Evolutionary conservation across 1,284 basidiomycete genomes (phyloP), one percentile per base, ranked within the genome.

Genomic region (Clitocybe nebularis): DNA sequence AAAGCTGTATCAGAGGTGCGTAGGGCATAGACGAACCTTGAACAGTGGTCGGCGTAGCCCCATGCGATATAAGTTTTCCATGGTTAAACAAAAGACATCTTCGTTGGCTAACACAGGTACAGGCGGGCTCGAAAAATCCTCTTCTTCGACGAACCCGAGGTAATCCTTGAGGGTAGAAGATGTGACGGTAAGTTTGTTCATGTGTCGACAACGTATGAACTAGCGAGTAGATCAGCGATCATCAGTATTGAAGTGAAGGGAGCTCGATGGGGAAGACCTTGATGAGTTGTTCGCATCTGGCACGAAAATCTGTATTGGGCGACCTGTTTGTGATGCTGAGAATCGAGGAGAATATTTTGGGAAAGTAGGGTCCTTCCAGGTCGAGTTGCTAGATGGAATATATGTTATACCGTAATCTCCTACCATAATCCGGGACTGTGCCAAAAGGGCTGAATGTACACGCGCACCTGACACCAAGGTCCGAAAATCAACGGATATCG

Each of bases 401-500:
- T 32, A 16, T 32, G 13, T 32, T 17, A 17, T 32, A 33, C 3
- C 34, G 25, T 5, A 13, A 19, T 29, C 17, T 20, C 5, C 3
- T 4, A 22, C 28, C 13, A n/a, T 30, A 2, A 13, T n/a, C 0
- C 28, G 33, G 22, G 21, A 13, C 25, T 26, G 39, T 40, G 26
- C n/a, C 37, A 42, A 11, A n/a, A 19, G 16, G 11, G 6, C 14
- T 11, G 37, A 23, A 32, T 28, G 17, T 11, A 35, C 10, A 13
- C 32, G 37, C 36, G 36, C 60, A 83, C 84, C 66, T 74, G 69
- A 53, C 71, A 69, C 76, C 77, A 79, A 21, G 67, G 58, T 2
- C 86, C 86, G 58, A 89, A 89, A 43, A 87, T 75, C 17, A 86
- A 65, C 11, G 85, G 85, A 62, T 87, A 87, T 2, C 79, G 76